These are phyloP conservation scores for Phytopythium kandeliae DNA, from an alignment of 352 stramenopile genomes.

Conservation along the genomic window DNA sequence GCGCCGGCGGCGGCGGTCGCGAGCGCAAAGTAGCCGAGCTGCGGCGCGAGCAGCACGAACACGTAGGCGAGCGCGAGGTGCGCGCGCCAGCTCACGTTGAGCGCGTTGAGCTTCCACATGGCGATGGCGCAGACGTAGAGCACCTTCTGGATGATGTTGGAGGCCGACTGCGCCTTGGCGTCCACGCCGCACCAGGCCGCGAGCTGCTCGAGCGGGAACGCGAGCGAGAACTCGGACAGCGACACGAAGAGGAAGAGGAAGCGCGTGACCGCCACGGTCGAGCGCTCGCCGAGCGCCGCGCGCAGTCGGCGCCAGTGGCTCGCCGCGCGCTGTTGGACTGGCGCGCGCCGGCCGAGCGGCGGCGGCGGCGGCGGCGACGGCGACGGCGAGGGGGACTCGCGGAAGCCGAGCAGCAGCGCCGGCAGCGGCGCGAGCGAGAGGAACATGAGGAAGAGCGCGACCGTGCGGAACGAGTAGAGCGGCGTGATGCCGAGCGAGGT, in stretches of 20 bases:
- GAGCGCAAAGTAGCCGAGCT: conserved; percentile 31
- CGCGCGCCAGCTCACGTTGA: conserved; percentile 44
- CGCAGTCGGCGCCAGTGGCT: conserved; percentile 20
- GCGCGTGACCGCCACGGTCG: conserved; percentile 34
- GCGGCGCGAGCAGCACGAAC: conserved; percentile 26
- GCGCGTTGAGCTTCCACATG: conserved; percentile 37
- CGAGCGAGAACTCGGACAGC: conserved; percentile 52
- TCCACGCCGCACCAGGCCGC: conserved; percentile 35
- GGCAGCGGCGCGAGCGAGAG: conserved; percentile 35
- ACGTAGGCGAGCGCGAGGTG: conserved; percentile 21
- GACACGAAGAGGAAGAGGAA: conserved; percentile 61
- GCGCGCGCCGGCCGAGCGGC: no score
- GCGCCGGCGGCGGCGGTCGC: conserved; percentile 15
- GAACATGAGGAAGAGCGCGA: conserved; percentile 48
- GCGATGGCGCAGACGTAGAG: conserved; percentile 34
- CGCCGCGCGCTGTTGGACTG: conserved; percentile 5
- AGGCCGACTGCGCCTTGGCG: conserved; percentile 30
- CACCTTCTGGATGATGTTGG: conserved; percentile 40
- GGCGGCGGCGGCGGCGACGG: not conserved
- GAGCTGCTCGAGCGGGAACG: conserved; percentile 37
- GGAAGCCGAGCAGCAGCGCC: conserved; percentile 27
- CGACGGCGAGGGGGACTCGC: conserved; percentile 9
- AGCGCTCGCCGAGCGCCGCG: conserved; percentile 22
- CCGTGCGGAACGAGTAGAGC: conserved; percentile 36
- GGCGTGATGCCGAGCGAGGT: conserved; percentile 34